These are phyloP conservation scores for Aphanocladium album DNA, from an alignment of 2,329 filamentous ascomycete genomes.

Conservation along the genomic window DNA sequence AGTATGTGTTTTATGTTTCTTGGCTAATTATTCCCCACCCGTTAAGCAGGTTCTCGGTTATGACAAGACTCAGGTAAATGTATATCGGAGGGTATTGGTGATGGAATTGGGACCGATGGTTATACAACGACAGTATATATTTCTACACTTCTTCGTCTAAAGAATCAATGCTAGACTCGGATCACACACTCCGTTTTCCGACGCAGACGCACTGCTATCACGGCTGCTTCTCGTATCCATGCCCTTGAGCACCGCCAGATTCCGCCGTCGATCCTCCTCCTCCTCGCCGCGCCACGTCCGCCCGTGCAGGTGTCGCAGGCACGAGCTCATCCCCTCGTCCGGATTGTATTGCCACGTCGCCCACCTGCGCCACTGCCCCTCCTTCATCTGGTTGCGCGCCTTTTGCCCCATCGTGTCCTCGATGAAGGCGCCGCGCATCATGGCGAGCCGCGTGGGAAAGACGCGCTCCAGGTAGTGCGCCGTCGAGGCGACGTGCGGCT, in stretches of 20 bases:
- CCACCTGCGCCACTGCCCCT: slow-evolving; percentile 46
- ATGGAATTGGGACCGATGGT: too few relatives aligned
- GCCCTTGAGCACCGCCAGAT: background rate
- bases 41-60: too few relatives aligned
- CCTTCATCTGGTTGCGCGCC: slow-evolving; percentile 52
- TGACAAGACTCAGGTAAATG: too few relatives aligned
- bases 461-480: slow-evolving; percentile 45
- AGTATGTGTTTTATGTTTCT: too few relatives aligned
- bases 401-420: slow-evolving; percentile 52
- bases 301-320: slow-evolving; percentile 47
- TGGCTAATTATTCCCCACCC: too few relatives aligned
- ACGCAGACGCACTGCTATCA: background rate
- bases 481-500: slow-evolving; percentile 47
- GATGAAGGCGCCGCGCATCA: slow-evolving; percentile 50
- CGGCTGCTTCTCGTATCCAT: background rate
- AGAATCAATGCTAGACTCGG: too few relatives aligned
- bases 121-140: too few relatives aligned
- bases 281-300: slow-evolving; percentile 36
- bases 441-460: slow-evolving; percentile 45
- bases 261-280: slow-evolving; percentile 3
- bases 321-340: slow-evolving; percentile 38
- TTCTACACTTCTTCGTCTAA: too few relatives aligned
- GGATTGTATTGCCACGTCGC: slow-evolving; percentile 53
- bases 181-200: too few relatives aligned
- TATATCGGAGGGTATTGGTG: too few relatives aligned